Evolutionary conservation across 2,329 filamentous ascomycete genomes (phyloP).

Genomic region (Colletotrichum acutatum): DNA sequence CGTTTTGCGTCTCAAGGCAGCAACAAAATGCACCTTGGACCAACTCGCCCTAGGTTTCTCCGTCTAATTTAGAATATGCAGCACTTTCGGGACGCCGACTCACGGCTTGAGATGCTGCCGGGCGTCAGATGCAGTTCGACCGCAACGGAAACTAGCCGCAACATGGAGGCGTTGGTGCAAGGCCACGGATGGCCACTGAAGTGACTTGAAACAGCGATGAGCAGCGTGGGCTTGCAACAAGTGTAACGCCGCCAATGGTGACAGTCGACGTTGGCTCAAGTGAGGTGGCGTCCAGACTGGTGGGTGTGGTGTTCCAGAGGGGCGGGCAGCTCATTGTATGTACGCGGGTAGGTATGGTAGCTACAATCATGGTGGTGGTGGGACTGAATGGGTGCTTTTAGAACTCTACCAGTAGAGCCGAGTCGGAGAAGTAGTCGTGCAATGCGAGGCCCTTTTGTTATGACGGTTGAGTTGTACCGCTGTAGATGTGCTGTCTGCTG

Average conservation of each 20-base stretch:
- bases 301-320: neutral
- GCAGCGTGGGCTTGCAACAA: constrained; percentile 3
- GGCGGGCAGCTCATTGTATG: neutral
- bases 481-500: constrained; percentile 17
- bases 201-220: constrained; percentile 22
- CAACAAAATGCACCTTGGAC: constrained; percentile 7
- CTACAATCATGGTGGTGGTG: neutral
- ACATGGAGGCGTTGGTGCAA: neutral
- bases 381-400: constrained; percentile 1
- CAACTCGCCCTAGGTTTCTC: constrained; percentile 6
- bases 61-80: constrained; percentile 31
- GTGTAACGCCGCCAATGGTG: constrained; percentile 10
- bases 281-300: constrained; percentile 5
- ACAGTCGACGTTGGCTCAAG: neutral
- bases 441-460: neutral
- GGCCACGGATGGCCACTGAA: neutral
- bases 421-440: neutral
- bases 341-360: neutral
- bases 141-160: constrained; percentile 10
- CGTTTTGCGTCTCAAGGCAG: constrained; percentile 15
- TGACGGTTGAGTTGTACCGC: neutral
- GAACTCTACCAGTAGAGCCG: neutral
- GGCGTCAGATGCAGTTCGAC: constrained; percentile 21
- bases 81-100: constrained; percentile 19
- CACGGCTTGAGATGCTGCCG: constrained; percentile 6